Conservation (phyloP, 345 rosid genomes). For the Gossypium longicalyx region DNA sequence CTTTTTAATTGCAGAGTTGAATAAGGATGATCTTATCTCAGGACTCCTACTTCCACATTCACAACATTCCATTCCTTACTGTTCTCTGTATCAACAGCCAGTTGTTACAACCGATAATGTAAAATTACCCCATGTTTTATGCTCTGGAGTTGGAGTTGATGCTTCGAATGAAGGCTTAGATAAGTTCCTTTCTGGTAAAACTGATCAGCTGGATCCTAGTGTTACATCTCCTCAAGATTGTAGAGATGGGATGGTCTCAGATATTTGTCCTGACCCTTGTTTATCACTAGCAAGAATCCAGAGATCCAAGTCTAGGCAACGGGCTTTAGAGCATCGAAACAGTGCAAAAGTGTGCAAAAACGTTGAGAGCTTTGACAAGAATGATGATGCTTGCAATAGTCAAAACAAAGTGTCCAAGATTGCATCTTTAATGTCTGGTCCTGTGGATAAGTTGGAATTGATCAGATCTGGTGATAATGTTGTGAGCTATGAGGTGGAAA, state of each 20-base stretch:
- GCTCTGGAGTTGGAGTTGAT: slow-evolving; percentile 18
- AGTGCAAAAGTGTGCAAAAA: slow-evolving; percentile 48
- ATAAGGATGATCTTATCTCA: slow-evolving; percentile 67
- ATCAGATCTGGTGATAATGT: slow-evolving; percentile 28
- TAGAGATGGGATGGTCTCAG: slow-evolving; percentile 30
- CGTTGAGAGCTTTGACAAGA: slow-evolving; percentile 24
- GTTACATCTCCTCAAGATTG: slow-evolving; percentile 42
- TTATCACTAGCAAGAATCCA: slow-evolving; percentile 56
- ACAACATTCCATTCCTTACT: slow-evolving; percentile 34
- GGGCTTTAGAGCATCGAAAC: slow-evolving; percentile 55
- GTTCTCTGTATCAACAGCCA: slow-evolving; percentile 33
- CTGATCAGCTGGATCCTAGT: slow-evolving; percentile 30
- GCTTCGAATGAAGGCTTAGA: slow-evolving; percentile 22
- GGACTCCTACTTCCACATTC: slow-evolving; percentile 44
- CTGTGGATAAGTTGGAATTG: slow-evolving; percentile 26
- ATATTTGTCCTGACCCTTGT: slow-evolving; percentile 29
- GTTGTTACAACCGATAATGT: slow-evolving; percentile 27
- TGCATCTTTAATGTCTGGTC: slow-evolving; percentile 37
- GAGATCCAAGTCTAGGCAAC: slow-evolving; percentile 77
- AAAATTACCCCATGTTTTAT: slow-evolving; percentile 23
- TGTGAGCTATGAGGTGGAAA: slow-evolving; percentile 24
- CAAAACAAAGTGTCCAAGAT: slow-evolving; percentile 29
- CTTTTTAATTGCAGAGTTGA: slow-evolving; percentile 48
- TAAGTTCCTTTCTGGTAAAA: slow-evolving; percentile 17
- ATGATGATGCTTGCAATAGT: slow-evolving; percentile 22